Conservation (phyloP, 1,139 yeast species). For the Wickerhamomyces sp. region DNA sequence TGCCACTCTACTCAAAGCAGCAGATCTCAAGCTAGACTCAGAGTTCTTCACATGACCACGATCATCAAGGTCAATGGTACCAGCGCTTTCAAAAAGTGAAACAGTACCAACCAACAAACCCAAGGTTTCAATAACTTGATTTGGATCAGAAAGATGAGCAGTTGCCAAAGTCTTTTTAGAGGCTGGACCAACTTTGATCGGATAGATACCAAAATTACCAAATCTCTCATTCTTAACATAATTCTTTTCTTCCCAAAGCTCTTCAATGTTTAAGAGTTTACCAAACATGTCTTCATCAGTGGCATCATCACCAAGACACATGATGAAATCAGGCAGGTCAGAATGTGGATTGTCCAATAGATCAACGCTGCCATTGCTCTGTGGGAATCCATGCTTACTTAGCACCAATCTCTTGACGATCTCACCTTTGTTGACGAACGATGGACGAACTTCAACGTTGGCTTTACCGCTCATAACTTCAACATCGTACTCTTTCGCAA, state of each 20-base stretch:
- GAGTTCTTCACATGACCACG: slow-evolving; percentile 54
- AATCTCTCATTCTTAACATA: slow-evolving; percentile 36
- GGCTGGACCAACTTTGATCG: slow-evolving; percentile 95
- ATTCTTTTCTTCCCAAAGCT: slow-evolving; percentile 30
- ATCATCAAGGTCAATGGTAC: slow-evolving; percentile 68
- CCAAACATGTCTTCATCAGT: slow-evolving; percentile 98
- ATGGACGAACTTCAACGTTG: slow-evolving; percentile 92
- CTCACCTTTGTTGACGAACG: slow-evolving; percentile 92
- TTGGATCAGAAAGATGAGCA: slow-evolving; percentile 82
- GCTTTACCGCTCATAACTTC: slow-evolving; percentile 99
- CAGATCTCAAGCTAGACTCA: slow-evolving; percentile 28
- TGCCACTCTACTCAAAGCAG: slow-evolving; percentile 17
- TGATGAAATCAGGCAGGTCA: slow-evolving; percentile 70
- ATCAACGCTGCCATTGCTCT: slow-evolving; percentile 27
- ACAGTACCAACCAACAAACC: slow-evolving; percentile 76
- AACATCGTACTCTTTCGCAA: slow-evolving; percentile 68
- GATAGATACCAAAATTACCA: slow-evolving; percentile 64
- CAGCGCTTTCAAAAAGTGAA: slow-evolving; percentile 70
- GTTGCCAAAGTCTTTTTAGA: slow-evolving; percentile 84
- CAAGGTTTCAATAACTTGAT: slow-evolving; percentile 78
- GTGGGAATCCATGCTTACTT: slow-evolving; percentile 47
- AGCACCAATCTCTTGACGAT: slow-evolving; percentile 78
- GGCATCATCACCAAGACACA: slow-evolving; percentile 91
- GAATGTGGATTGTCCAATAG: slow-evolving; percentile 34
- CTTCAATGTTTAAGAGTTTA: slow-evolving; percentile 59